phyloP scores from a whole-genome alignment of 2,329 filamentous ascomycete species.

The Teratosphaeria zuluensis region DNA sequence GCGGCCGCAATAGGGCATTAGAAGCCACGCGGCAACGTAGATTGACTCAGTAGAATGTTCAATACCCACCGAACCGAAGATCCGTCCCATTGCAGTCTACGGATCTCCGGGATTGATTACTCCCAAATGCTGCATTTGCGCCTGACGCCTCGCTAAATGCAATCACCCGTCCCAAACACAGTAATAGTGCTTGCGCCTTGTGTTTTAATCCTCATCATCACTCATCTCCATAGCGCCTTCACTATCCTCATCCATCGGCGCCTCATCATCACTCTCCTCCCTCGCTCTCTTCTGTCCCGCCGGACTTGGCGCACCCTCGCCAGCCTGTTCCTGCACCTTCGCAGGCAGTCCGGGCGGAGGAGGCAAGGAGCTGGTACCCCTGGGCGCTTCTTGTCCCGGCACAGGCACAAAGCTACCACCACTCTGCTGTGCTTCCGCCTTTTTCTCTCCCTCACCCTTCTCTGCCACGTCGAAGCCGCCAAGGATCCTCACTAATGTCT shows the following conservation, averaged over 20 bases:
- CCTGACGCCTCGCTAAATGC: neutral
- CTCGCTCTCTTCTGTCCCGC: slow-evolving; percentile 47
- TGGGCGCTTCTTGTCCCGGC: neutral
- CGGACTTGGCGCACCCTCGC: slow-evolving; percentile 41
- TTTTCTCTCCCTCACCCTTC: neutral
- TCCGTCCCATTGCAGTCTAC: neutral
- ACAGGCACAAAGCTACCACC: neutral
- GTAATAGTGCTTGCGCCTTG: neutral
- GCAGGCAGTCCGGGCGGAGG: slow-evolving; percentile 37
- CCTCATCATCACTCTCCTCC: slow-evolving; percentile 32
- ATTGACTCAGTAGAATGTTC: neutral
- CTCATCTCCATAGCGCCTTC: slow-evolving; percentile 57
- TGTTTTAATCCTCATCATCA: slow-evolving; percentile 53
- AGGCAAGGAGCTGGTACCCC: slow-evolving; percentile 61
- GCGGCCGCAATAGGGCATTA: neutral
- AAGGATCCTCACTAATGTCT: slow-evolving; percentile 54
- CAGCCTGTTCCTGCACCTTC: slow-evolving; percentile 20
- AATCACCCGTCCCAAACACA: neutral
- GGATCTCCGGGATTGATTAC: neutral
- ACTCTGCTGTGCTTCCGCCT: neutral
- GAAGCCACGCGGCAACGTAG: neutral
- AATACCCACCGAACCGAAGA: neutral
- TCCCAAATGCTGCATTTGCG: neutral
- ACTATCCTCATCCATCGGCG: slow-evolving; percentile 35
- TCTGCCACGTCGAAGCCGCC: neutral